Base-by-base conservation (phyloP, 441 rosid genomes). In the Mallotus japonicus region DNA sequence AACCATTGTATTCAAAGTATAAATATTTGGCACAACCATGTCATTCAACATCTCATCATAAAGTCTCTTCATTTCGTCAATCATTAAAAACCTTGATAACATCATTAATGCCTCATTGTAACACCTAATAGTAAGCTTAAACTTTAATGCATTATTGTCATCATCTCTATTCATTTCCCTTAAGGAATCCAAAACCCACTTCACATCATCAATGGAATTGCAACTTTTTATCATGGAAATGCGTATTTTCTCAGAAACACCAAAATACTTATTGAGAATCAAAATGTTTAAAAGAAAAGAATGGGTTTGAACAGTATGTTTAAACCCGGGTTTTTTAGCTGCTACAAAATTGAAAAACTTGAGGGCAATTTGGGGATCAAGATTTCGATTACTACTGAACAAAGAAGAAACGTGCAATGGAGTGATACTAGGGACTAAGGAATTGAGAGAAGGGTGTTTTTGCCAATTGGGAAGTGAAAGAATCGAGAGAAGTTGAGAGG, bases 1-100 rank as follows among this genome's bases (percentile, higher is more conserved):
- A 49, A 92, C 87, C 96, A 92, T 85, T 3, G 92, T 89, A 75
- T 92, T 92, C 62, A 85, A 87, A 3, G 97, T 92, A 71, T 77
- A 81, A 16, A 89, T 84, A 75, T 89, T 85, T 0, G 94, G 94
- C 20, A 56, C 66, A 73, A 92, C 75, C 86, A 79, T 78, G 42
- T 84, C 80, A 49, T 78, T 81, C 70, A 85, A 56, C 92, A 90
- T 87, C 22, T 86, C 91, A 32, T 19, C 8, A 74, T 77, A 87
- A 72, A 90, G 81, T 32, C 67, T 72, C 82, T 81, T 83, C 91
- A 90, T 84, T 58, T 92, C 94, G 73, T 87, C 88, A 59, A 90
- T 80, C 88, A 90, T 65, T 22, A 78, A 70, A 72, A 87, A 87
- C 74, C 79, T 87, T 53, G 84, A 77, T 60, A 90, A 79, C 15